These are phyloP conservation scores for Starmera quercuum DNA, from an alignment of 805 yeast species.

Conservation along the genomic window DNA sequence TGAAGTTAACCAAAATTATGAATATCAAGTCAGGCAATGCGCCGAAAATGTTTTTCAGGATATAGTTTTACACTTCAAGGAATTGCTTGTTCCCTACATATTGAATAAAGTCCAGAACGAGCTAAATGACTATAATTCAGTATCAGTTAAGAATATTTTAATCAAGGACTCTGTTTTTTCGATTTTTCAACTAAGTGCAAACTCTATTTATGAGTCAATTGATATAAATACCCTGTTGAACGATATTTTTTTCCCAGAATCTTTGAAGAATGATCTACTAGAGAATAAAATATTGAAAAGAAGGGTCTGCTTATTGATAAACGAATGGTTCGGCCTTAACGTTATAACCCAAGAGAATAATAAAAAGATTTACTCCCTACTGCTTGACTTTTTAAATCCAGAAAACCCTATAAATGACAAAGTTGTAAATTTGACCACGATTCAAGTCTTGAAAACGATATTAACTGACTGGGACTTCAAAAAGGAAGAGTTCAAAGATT, in stretches of 20 bases:
- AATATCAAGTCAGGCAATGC: conserved; percentile 77
- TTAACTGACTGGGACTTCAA: conserved; percentile 86
- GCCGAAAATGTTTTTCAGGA: conserved; percentile 81
- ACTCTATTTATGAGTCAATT: conserved; percentile 54
- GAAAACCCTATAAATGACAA: conserved; percentile 49
- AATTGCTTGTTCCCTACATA: conserved; percentile 44
- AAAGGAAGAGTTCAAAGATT: conserved; percentile 61
- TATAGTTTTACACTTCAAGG: conserved; percentile 56
- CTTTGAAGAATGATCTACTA: conserved; percentile 31
- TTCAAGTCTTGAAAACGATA: conserved; percentile 58
- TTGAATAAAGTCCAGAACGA: conserved; percentile 47
- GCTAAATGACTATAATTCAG: conserved; percentile 22
- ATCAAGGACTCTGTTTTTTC: conserved; percentile 74
- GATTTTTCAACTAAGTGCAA: conserved; percentile 74
- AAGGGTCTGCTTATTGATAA: conserved; percentile 66
- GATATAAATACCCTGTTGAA: conserved; percentile 60
- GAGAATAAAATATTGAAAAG: conserved; percentile 62
- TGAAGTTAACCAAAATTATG: conserved; percentile 71
- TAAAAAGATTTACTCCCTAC: conserved; percentile 48
- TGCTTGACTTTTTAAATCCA: conserved; percentile 41
- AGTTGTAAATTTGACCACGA: conserved; percentile 74
- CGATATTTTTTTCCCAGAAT: conserved; percentile 61
- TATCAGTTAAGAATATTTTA: conserved; percentile 41
- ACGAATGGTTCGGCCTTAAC: conserved; percentile 73
- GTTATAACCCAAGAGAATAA: conserved; percentile 50